A percentile compares a stretch with the other conserved stretches of the same genome.
Conservation (phyloP, 2,329 filamentous ascomycete species). For the Fusarium odoratissimum region DNA sequence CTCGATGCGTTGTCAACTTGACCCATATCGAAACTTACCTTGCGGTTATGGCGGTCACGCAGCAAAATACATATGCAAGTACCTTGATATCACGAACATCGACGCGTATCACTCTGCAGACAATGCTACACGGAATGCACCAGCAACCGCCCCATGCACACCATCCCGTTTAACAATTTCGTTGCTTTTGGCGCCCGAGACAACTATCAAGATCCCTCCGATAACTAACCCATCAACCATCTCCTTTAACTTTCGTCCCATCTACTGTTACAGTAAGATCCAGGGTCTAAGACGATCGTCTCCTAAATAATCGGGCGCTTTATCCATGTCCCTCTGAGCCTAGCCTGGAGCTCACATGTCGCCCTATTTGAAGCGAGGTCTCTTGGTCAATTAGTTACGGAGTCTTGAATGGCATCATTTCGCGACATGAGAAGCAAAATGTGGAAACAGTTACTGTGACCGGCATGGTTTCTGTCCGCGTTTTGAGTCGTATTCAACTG, state of each 20-base stretch:
- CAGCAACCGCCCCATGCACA: slow-evolving; percentile 22
- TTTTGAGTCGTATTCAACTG: slow-evolving; percentile 21
- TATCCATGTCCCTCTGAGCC: slow-evolving; percentile 2
- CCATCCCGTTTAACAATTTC: background rate
- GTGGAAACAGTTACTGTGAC: slow-evolving; percentile 35
- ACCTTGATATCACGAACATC: background rate
- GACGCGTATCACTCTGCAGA: slow-evolving; percentile 20
- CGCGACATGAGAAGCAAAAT: slow-evolving; percentile 34
- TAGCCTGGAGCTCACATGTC: slow-evolving; percentile 1
- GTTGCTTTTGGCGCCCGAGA: slow-evolving; percentile 3
- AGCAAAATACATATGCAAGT: slow-evolving; percentile 12
- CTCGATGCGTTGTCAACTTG: slow-evolving; percentile 19
- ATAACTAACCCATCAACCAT: background rate
- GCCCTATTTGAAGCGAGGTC: slow-evolving; percentile 2
- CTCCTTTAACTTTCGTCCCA: slow-evolving; percentile 28
- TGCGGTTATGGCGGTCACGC: slow-evolving; percentile 26
- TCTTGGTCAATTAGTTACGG: slow-evolving; percentile 11
- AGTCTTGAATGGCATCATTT: slow-evolving; percentile 41
- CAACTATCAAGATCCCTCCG: slow-evolving; percentile 4
- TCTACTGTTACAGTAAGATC: slow-evolving; percentile 13
- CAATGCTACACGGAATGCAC: slow-evolving; percentile 22
- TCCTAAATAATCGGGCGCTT: background rate
- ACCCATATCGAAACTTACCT: slow-evolving; percentile 4
- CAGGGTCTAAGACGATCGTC: slow-evolving; percentile 12
- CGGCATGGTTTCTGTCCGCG: slow-evolving; percentile 23